Evolutionary conservation across 495 filamentous ascomycete species (phyloP), one percentile per base, ranked within the genome.

Genomic region (Extremus antarcticus): DNA sequence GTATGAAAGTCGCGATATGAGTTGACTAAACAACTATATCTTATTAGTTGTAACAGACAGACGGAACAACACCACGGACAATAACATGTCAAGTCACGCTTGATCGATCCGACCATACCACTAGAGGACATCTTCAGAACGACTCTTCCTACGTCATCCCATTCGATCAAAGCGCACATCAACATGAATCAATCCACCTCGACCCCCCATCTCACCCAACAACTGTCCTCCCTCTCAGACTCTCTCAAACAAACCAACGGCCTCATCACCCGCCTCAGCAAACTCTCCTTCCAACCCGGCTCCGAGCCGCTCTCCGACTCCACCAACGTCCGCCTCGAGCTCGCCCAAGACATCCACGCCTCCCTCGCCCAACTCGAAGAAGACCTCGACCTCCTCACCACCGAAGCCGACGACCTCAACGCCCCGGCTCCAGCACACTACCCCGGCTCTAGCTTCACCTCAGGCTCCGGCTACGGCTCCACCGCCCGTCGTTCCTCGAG

Each of bases 321-420:
- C 47, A 78, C 87, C 63, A 61, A 19, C 40, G 80, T 81, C 9
- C 78, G 85, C 29, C 54, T 83, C n/a, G 92, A 95, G 65, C 78
- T 98, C 9, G 79, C 80, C 48, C 70, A 79, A 21, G 88, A 92
- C 65, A 95, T 96, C 53, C 88, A 88, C 62, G 79, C 87, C 59
- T 75, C 77, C 50, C 71, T 98, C 47, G 86, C 88, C 63, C 87
- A 92, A 52, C 80, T 87, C 47, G 88, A 96, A 66, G 82, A 90
- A 32, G 87, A 95, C 54, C 76, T 95, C 47, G 91, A 95, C 65
- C 67, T 92, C 13, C 61, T 97, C 51, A 76, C 76, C 22, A 86
- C 88, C 57, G 89, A 95, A 51, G 80, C 90, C 43, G 79, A 82
- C 52, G 87, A 86, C 59, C 66, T 89, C 17, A 58, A 49, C 47